Base-by-base conservation (phyloP, 371 early-diverging fungal genomes). In the Mucor velutinosus region DNA sequence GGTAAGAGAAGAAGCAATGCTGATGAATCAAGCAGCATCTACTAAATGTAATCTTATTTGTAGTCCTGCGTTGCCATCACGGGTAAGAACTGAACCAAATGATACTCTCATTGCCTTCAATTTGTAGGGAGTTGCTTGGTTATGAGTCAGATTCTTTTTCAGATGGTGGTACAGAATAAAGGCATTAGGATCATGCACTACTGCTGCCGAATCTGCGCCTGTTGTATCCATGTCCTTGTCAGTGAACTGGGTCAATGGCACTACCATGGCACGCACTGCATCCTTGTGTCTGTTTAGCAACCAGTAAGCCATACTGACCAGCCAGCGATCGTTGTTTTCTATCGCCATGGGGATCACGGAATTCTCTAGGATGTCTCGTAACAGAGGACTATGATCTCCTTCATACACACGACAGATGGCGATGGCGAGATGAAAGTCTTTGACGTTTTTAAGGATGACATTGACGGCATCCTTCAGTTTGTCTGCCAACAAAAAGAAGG, bases 401-500 rank as follows among this genome's bases (percentile, higher is more conserved):
- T 96, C 95, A 76, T 92, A 94, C 11, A 94, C 84, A 25, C 98
- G 83, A 65, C 94, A 94, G 10, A 99, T 82, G 3, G 93, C 88
- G 29, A 97, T 89, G 1, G 98, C 99, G 14, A 99, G 75, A 75
- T 96, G 96, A 27, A 90, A 78, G 72, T 99, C 99, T 23, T 92
- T 84, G 14, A 99, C 73, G 65, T 98, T 90, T 64, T 93, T 93
- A 19, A 98, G 64, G 57, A 97, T 97, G 3, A 99, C 93, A 69
- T 86, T 91, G 15, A 94, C 92, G 1, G 99, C 97, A 80, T 99
- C 99, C 51, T 85, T 84, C 6, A 95, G 75, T 41, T 87, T 87
- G 58, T 91, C 94, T 0, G 90, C 97, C 14, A 99, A 84, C 64
- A 99, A 72, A 70, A 99, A 99, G 77, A 99, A 99, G 0, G 96